Evolutionary conservation across 768 basidiomycete genomes (phyloP).

Genomic region (Mycena filopes): DNA sequence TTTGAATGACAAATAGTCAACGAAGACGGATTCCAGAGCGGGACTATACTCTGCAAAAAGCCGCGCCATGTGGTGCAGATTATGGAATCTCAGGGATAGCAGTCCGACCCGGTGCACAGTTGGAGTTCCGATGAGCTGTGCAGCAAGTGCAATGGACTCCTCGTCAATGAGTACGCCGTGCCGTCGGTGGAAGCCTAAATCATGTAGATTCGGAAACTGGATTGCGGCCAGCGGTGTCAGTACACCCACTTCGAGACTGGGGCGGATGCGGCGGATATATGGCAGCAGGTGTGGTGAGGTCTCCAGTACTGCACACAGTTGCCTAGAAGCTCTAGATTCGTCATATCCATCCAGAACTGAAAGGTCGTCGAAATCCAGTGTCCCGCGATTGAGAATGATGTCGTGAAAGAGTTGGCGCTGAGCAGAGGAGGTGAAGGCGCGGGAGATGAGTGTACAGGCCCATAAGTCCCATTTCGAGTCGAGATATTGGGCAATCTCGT

Average conservation of each 20-base stretch:
- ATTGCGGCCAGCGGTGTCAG: neutral
- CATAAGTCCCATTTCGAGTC: constrained; percentile 11
- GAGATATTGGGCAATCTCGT: neutral
- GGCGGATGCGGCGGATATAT: constrained; percentile 11
- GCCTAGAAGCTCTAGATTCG: neutral
- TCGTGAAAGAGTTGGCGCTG: constrained; percentile 18
- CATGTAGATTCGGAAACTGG: constrained; percentile 14
- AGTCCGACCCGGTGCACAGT: constrained; percentile 8
- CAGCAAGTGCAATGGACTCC: neutral
- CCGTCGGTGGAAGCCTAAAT: constrained; percentile 7
- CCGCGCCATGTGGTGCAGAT: neutral
- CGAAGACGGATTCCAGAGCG: neutral
- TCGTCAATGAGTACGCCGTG: neutral
- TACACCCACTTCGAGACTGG: neutral
- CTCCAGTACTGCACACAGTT: constrained; percentile 3
- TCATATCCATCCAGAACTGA: neutral
- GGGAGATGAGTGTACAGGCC: constrained; percentile 5
- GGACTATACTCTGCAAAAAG: constrained; percentile 3
- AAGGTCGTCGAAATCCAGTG: constrained; percentile 6
- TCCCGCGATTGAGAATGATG: constrained; percentile 22
- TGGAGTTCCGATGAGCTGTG: neutral
- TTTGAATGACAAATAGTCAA: neutral
- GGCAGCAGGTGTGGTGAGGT: constrained; percentile 9
- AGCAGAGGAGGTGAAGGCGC: constrained; percentile 4
- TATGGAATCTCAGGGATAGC: neutral